Base-by-base conservation (phyloP, 1,284 basidiomycete genomes). In the Cutaneotrichosporon mucoides region DNA sequence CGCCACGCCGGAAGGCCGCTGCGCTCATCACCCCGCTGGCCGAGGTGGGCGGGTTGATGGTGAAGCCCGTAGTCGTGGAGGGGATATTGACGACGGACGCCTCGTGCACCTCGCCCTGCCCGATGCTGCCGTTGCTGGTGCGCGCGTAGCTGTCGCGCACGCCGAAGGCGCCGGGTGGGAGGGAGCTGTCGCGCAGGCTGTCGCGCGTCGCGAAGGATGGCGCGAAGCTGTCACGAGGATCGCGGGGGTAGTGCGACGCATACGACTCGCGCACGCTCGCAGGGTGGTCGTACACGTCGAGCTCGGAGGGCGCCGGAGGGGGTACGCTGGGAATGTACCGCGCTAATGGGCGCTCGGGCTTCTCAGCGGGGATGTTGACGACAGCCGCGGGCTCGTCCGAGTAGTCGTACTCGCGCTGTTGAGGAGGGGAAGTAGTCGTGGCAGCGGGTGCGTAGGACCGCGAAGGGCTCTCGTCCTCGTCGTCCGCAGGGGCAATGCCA, bases 301-400 rank as follows among this genome's bases (percentile, higher is more conserved):
- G 49, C 37, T 41, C 56, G 24, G 45, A 38, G n/a, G 56, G 37
- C 9, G 56, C 49, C 9, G 48, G 49, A 6, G 56, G 49, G 5
- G 56, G 47, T 9, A 57, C 37, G 5, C 35, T 33, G 12, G 49
- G 53, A 15, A 55, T 41, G 45, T 55, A 55, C 7, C 45, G 33
- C 13, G 42, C 37, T 11, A 35, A 11, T 2, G 45, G 43, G 16
- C 37, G 53, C 13, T 35, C 24, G 11, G 24, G 24, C 24, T 24
- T 24, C 24, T 24, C 24, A 24, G 40, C 49, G 35, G 59, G 59
- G 6, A 60, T 56, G 13, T 40, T 43, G 3, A 60, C 59, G 12
- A 60, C 55, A 9, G 51, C 24, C 15, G 53, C 35, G 16, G 35
- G 16, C 37, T 55, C 45, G 11, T 55, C 53, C 13, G 36, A 10